Percentiles rank a stretch among this genome's conserved stretches.
Evolutionary conservation across 2,329 filamentous ascomycete genomes (phyloP).

Genomic region (Sporothrix dimorphospora): DNA sequence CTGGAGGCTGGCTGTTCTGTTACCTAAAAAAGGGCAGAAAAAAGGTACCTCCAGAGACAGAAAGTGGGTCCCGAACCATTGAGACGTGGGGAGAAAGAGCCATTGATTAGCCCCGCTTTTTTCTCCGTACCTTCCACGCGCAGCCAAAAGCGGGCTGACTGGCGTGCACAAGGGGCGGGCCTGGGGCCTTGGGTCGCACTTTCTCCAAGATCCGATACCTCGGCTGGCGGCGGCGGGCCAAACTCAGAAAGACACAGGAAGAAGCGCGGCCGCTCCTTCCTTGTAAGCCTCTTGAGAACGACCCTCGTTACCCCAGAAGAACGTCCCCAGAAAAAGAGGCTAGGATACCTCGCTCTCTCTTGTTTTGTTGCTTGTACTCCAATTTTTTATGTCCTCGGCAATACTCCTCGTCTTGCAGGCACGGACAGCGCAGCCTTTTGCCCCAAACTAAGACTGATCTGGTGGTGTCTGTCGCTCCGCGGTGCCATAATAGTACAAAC

Average conservation of each 20-base stretch:
- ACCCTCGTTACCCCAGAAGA: constrained; percentile 1
- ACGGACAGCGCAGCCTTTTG: constrained; percentile 1
- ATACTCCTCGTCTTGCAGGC: not conserved
- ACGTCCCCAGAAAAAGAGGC: not conserved
- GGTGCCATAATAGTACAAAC: not conserved
- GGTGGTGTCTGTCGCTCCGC: not conserved
- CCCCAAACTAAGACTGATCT: constrained; percentile 4
- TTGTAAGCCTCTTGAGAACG: not conserved
- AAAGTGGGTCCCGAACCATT: not conserved
- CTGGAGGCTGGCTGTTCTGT: not conserved
- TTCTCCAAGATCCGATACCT: constrained; percentile 11
- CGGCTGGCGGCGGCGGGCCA: constrained; percentile 23
- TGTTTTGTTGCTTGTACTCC: not conserved
- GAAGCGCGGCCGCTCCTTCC: not conserved
- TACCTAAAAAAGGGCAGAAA: no score
- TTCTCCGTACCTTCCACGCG: not conserved
- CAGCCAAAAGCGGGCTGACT: not conserved
- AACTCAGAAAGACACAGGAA: not conserved
- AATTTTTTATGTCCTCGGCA: constrained; percentile 21
- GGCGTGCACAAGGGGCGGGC: not conserved
- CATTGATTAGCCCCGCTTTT: not conserved
- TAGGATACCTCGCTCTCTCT: not conserved
- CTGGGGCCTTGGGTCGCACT: no score
- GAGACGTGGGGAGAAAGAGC: not conserved
- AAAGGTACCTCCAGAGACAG: no score